Percentiles rank a stretch among this genome's conserved stretches.
These are phyloP conservation scores for Pyronema omphalodes DNA, from an alignment of 495 filamentous ascomycete genomes.

Conservation along the genomic window DNA sequence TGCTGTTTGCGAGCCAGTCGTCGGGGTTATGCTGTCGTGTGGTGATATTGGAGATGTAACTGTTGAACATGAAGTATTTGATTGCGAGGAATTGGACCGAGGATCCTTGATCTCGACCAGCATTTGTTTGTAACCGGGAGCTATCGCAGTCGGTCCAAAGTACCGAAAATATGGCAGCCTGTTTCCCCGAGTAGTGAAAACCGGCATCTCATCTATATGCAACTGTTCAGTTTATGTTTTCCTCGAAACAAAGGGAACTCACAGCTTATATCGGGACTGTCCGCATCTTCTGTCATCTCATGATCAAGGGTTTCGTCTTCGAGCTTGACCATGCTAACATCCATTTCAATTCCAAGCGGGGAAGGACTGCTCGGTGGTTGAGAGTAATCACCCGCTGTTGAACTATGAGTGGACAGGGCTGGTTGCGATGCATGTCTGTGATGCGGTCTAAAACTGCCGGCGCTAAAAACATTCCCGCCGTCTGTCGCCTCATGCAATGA, in stretches of 20 bases:
- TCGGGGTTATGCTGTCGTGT: background rate
- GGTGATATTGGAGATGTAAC: background rate
- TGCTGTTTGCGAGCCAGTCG: background rate
- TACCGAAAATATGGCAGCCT: conserved; percentile 77
- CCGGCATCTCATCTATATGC: conserved; percentile 23
- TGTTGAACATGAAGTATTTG: background rate
- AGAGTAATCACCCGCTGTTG: background rate
- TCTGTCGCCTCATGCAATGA: background rate
- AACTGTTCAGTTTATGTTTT: conserved; percentile 19
- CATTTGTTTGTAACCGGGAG: conserved; percentile 85
- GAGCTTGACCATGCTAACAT: background rate
- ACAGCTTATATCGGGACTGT: conserved; percentile 23
- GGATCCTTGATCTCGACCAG: conserved; percentile 52
- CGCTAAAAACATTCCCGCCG: background rate
- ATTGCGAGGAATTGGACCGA: background rate
- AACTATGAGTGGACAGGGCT: background rate
- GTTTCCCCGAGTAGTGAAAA: conserved; percentile 34
- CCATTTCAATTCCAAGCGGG: background rate
- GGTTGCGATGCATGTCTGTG: background rate
- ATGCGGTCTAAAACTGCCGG: background rate
- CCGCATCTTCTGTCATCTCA: conserved; percentile 22
- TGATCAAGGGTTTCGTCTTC: conserved; percentile 20
- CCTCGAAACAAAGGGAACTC: conserved; percentile 10
- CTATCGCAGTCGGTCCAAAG: conserved; percentile 75
- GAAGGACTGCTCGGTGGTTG: too few relatives aligned